These are phyloP conservation scores for Globisporangium abappressorium DNA, from an alignment of 352 stramenopile genomes.

Conservation along the genomic window DNA sequence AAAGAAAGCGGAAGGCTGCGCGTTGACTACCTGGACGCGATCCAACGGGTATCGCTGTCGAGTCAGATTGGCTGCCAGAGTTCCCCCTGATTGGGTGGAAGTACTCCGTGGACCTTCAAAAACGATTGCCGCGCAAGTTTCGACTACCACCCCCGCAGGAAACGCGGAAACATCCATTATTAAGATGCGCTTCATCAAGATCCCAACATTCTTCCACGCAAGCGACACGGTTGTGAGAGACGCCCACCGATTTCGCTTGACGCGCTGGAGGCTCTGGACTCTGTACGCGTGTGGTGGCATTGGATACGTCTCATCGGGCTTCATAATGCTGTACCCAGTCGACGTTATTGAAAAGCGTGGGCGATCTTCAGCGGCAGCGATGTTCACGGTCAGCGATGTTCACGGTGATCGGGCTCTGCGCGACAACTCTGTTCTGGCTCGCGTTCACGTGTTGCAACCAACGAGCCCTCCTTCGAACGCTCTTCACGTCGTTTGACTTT, in stretches of 20 bases:
- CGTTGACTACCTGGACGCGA: neutral
- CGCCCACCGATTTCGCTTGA: neutral
- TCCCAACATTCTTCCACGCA: neutral
- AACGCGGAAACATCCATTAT: neutral
- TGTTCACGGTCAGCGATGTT: neutral
- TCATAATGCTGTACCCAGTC: neutral
- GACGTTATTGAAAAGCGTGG: neutral
- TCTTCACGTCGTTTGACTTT: conserved; percentile 20
- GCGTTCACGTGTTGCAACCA: neutral
- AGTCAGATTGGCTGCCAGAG: neutral
- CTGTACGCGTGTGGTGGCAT: neutral
- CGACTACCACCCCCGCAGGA: neutral
- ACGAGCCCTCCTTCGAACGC: neutral
- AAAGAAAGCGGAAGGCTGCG: neutral
- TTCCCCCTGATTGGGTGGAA: no score
- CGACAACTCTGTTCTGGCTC: neutral
- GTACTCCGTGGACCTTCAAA: neutral
- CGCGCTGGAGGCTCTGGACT: neutral
- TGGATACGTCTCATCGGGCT: neutral
- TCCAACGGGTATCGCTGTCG: conserved; percentile 5
- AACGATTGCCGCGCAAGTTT: neutral
- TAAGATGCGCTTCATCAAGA: conserved; percentile 10
- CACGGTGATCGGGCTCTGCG: neutral
- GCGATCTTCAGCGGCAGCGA: neutral
- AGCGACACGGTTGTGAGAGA: neutral